phyloP scores from a whole-genome alignment of 208 protist genomes.

The Crithidia expoeki region DNA sequence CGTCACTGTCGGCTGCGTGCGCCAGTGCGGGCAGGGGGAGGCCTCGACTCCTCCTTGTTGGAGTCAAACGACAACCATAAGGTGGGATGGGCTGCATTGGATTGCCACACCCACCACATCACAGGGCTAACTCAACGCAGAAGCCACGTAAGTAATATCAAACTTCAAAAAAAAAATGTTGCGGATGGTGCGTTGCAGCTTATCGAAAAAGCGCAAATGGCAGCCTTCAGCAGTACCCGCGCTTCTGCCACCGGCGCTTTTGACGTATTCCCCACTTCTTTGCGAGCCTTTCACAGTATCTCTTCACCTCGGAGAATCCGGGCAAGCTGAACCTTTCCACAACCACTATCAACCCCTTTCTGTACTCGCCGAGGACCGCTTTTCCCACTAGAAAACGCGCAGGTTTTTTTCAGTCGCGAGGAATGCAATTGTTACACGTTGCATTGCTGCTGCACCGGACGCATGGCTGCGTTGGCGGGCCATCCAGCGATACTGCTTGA shows the following conservation, averaged over 20 bases:
- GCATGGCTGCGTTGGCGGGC: conserved; percentile 3
- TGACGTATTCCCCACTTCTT: conserved; percentile 5
- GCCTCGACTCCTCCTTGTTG: not conserved
- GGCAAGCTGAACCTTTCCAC: not conserved
- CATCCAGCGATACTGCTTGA: not conserved
- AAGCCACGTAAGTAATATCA: not conserved
- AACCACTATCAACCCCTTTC: not conserved
- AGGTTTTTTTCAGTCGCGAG: not conserved
- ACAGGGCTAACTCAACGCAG: not conserved
- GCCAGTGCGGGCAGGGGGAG: not conserved
- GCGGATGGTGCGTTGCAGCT: conserved; percentile 19
- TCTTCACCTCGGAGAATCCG: not conserved
- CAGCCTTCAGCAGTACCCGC: conserved; percentile 12
- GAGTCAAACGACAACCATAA: not conserved
- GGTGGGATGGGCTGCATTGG: not conserved
- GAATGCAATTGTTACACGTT: not conserved
- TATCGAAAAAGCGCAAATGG: conserved; percentile 32
- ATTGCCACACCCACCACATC: not conserved
- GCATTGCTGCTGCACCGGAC: not conserved
- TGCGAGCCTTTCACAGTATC: not conserved
- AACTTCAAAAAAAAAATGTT: not conserved
- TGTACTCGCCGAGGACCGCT: not conserved
- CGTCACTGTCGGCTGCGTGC: not conserved
- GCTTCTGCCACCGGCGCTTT: not conserved
- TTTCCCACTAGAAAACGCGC: conserved; percentile 9